Evolutionary conservation across 164 flowering plant genomes (phyloP).

Genomic region (Nymphaea thermarum): DNA sequence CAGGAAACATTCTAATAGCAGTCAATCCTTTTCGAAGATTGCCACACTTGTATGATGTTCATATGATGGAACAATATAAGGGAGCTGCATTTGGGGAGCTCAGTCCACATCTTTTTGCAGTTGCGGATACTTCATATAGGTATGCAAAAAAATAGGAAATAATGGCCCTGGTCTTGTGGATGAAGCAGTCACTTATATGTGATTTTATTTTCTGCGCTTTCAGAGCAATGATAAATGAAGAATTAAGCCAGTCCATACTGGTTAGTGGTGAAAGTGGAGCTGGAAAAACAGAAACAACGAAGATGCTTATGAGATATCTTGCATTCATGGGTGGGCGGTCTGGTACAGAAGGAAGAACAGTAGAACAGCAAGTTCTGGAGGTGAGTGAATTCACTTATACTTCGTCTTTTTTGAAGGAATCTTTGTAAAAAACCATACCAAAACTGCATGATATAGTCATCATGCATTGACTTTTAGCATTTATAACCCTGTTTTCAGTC

Average conservation of each 20-base stretch:
- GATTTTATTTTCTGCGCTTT: neutral
- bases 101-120: slow-evolving; percentile 79
- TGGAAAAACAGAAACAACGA: slow-evolving; percentile 87
- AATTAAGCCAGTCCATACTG: slow-evolving; percentile 62
- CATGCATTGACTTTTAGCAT: neutral
- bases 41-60: slow-evolving; percentile 70
- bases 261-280: slow-evolving; percentile 94
- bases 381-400: slow-evolving; percentile 15
- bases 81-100: slow-evolving; percentile 83
- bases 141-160: slow-evolving; percentile 5
- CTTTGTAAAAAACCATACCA: neutral
- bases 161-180: too few species aligned
- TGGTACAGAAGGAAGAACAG: slow-evolving; percentile 69
- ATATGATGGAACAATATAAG: slow-evolving; percentile 87
- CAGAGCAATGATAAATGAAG: slow-evolving; percentile 69
- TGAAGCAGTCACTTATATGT: neutral
- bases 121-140: slow-evolving; percentile 82
- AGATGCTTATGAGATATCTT: slow-evolving; percentile 84
- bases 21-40: slow-evolving; percentile 76
- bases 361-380: slow-evolving; percentile 86
- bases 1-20: slow-evolving; percentile 80
- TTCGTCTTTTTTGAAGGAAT: neutral
- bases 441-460: too few species aligned
- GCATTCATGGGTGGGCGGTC: slow-evolving; percentile 94
- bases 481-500: slow-evolving; percentile 34